Evolutionary conservation across 805 yeast genomes (phyloP).

Genomic region (Candida piceae): DNA sequence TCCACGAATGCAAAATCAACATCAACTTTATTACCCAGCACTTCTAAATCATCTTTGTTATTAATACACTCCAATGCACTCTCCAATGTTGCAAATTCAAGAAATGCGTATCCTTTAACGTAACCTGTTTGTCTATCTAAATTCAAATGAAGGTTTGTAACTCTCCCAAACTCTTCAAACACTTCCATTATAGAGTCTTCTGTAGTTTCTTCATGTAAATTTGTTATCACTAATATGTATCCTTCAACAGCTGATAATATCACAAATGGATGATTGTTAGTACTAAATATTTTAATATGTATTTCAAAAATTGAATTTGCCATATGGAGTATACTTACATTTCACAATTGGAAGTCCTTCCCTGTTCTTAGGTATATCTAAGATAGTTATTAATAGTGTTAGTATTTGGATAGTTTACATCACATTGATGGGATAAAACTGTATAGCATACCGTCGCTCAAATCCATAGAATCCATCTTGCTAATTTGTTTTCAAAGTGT

Average conservation of each 20-base stretch:
- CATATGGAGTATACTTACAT: not conserved
- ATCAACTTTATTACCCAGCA: conserved; percentile 29
- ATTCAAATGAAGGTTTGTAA: conserved; percentile 36
- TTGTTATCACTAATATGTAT: conserved; percentile 35
- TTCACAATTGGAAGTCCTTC: not conserved
- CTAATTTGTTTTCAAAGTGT: no score
- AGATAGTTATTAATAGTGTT: not conserved
- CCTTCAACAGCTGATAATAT: conserved; percentile 35
- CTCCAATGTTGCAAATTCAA: conserved; percentile 30
- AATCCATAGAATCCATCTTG: conserved; percentile 1
- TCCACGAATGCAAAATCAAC: conserved; percentile 38
- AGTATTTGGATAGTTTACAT: not conserved
- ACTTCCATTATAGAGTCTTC: conserved; percentile 40
- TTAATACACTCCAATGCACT: conserved; percentile 33
- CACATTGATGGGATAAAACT: no score
- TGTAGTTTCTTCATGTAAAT: conserved; percentile 40
- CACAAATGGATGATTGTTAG: not conserved
- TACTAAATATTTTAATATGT: no score
- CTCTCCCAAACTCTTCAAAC: conserved; percentile 37
- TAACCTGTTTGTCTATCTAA: conserved; percentile 40
- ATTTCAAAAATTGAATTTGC: no score
- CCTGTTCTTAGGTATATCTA: not conserved
- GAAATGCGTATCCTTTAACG: conserved; percentile 38
- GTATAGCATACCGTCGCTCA: not conserved
- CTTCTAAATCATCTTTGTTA: conserved; percentile 23